Conservation (phyloP, 2,329 filamentous ascomycete species). For the Aciculosporium take region DNA sequence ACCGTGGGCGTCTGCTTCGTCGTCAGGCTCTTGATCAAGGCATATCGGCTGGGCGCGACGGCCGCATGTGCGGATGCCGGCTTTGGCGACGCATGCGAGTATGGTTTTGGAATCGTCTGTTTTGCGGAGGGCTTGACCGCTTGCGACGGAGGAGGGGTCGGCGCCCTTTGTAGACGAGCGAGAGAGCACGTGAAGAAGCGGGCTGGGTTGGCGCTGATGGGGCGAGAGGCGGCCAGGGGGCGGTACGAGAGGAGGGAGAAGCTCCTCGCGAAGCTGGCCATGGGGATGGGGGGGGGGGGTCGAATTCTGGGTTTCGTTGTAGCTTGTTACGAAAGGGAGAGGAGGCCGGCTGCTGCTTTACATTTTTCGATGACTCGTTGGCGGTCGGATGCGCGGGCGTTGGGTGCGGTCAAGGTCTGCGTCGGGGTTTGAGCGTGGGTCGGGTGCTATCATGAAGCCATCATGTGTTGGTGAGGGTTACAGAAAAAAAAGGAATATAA, state of each 20-base stretch:
- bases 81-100: conserved; percentile 5
- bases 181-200: conserved; percentile 19
- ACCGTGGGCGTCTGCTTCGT: conserved; percentile 39
- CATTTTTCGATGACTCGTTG: not conserved
- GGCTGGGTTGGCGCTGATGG: conserved; percentile 9
- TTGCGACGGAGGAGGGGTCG: conserved; percentile 5
- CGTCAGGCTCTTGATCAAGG: conserved; percentile 41
- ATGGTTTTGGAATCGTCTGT: conserved; percentile 4
- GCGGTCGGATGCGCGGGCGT: not conserved
- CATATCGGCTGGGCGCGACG: conserved; percentile 20
- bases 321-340: not conserved
- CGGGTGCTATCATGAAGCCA: not conserved
- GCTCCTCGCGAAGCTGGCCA: conserved; percentile 20
- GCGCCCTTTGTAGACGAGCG: conserved; percentile 10
- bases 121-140: conserved; percentile 9
- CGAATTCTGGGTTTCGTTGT: too few species aligned
- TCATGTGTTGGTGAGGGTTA: not conserved
- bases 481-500: not conserved
- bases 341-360: not conserved
- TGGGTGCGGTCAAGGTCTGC: too few species aligned
- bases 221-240: conserved; percentile 11
- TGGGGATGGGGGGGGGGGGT: too few species aligned
- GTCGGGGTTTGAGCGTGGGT: not conserved
- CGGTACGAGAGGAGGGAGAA: conserved; percentile 15
- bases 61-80: conserved; percentile 6